Conservation (phyloP, 345 rosid species). For the Sonneratia caseolaris region DNA sequence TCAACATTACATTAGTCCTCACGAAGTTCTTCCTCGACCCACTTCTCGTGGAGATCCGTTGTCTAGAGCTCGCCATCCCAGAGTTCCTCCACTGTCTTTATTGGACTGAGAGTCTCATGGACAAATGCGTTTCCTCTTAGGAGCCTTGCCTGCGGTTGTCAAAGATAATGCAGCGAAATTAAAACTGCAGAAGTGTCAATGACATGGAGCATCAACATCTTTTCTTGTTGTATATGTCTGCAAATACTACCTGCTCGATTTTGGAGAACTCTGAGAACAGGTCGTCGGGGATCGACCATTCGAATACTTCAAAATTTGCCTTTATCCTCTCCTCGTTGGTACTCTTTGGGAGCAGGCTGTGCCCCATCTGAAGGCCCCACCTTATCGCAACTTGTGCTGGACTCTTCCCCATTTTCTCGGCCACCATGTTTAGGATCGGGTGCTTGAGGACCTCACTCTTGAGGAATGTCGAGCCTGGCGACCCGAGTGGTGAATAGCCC, state of each 20-base stretch:
- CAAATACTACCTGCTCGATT: constrained; percentile 44
- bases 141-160: constrained; percentile 46
- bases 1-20: neutral
- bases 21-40: neutral
- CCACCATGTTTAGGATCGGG: constrained; percentile 34
- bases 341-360: constrained; percentile 80
- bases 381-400: constrained; percentile 78
- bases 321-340: constrained; percentile 53
- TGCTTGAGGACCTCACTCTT: constrained; percentile 55
- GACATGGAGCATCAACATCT: no score
- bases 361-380: constrained; percentile 90
- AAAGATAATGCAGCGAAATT: neutral
- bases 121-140: constrained; percentile 45
- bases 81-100: constrained; percentile 56
- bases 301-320: constrained; percentile 59
- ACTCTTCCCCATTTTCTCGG: constrained; percentile 58
- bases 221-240: no score
- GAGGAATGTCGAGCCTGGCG: constrained; percentile 61
- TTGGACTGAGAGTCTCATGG: constrained; percentile 44
- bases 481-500: constrained; percentile 87
- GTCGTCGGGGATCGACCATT: constrained; percentile 70
- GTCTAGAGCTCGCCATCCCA: constrained; percentile 79
- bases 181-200: neutral
- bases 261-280: constrained; percentile 49
- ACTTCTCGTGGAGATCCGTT: neutral